Percentiles rank a stretch among this genome's conserved stretches.
These are phyloP conservation scores for Xylaria sp. DNA, from an alignment of 2,329 filamentous ascomycete species.

Conservation along the genomic window DNA sequence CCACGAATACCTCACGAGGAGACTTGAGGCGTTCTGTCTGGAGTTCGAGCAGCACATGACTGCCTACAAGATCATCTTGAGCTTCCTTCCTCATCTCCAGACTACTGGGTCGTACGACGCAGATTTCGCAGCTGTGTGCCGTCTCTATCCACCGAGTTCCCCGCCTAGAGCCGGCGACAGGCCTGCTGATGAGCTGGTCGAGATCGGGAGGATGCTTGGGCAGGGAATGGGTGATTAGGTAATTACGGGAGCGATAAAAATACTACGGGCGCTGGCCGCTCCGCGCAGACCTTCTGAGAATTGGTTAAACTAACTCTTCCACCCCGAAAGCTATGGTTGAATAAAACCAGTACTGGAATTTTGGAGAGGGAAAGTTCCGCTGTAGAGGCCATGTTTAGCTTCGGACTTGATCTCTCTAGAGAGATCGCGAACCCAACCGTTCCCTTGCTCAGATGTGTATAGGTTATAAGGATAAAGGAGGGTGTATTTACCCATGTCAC, in stretches of 20 bases:
- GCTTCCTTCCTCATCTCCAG: not conserved
- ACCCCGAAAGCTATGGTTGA: too few species aligned
- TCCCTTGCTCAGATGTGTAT: too few species aligned
- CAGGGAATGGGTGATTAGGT: not conserved
- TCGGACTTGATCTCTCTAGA: too few species aligned
- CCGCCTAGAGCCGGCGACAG: not conserved
- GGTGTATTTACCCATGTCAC: too few species aligned
- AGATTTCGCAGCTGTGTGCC: not conserved
- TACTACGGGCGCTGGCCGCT: too few species aligned
- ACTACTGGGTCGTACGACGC: not conserved
- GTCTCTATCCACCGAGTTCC: not conserved
- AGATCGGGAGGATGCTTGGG: not conserved
- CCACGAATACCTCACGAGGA: not conserved
- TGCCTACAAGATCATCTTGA: not conserved
- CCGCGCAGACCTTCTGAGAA: not conserved
- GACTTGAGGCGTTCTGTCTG: not conserved
- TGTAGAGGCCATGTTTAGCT: too few species aligned
- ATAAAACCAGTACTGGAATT: too few species aligned
- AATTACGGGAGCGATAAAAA: not conserved
- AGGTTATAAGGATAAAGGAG: too few species aligned
- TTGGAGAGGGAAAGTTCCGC: too few species aligned
- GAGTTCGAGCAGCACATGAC: not conserved
- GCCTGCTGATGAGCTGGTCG: not conserved
- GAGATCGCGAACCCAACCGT: too few species aligned
- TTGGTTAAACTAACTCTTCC: not conserved